phyloP scores from a whole-genome alignment of 305 asterid species.

The Solanum hybrid region DNA sequence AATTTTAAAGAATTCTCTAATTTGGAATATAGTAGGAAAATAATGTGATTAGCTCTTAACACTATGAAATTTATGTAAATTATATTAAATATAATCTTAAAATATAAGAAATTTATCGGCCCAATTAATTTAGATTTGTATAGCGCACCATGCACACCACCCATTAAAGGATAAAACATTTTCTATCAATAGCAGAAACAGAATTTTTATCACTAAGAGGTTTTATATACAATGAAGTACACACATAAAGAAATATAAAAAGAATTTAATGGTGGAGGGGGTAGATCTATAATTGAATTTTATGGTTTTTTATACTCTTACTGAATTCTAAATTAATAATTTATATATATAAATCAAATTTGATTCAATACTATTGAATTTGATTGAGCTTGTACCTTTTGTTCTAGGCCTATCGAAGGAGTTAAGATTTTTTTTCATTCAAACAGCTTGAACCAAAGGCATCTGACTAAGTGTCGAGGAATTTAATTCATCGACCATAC shows the following conservation, averaged over 20 bases:
- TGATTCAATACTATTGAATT: not conserved
- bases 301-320: not conserved
- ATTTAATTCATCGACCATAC: not conserved
- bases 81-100: not conserved
- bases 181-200: not conserved
- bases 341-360: not conserved
- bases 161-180: not conserved
- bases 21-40: too few species aligned
- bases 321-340: too few species aligned
- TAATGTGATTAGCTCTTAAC: too few species aligned
- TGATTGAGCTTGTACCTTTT: not conserved
- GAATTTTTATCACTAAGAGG: not conserved
- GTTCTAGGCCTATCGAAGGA: not conserved
- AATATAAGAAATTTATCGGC: not conserved
- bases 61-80: too few species aligned
- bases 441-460: not conserved
- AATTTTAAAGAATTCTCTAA: too few species aligned
- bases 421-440: not conserved
- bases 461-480: not conserved
- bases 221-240: not conserved
- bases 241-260: not conserved
- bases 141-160: fast-evolving
- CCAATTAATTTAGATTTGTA: not conserved
- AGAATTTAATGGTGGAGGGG: not conserved
- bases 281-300: not conserved